Evolutionary conservation across 139 green algal genomes (phyloP).

Genomic region (Auxenochlorella protothecoides): DNA sequence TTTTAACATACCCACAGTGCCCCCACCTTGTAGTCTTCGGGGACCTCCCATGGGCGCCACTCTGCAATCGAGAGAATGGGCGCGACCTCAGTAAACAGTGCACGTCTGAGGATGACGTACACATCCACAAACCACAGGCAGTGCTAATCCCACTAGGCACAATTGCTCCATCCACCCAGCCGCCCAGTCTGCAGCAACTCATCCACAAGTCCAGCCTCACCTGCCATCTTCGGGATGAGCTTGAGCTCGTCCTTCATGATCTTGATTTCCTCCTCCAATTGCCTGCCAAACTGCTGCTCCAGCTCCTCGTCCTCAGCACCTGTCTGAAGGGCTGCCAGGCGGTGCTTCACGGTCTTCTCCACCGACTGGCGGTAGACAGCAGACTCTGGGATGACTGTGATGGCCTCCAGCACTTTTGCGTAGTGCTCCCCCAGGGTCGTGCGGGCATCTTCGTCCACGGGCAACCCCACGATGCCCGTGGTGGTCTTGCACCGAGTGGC

Average conservation of each 20-base stretch:
- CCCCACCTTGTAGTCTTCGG: conserved; percentile 18
- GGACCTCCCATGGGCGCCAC: conserved; percentile 48
- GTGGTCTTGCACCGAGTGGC: conserved; percentile 19
- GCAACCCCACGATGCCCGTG: conserved; percentile 43
- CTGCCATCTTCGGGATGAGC: conserved; percentile 47
- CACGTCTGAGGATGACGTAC: background rate
- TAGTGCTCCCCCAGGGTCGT: conserved; percentile 14
- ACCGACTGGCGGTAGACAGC: conserved; percentile 30
- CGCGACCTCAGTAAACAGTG: background rate
- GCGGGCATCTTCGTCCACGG: conserved; percentile 24
- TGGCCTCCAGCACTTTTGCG: conserved; percentile 21
- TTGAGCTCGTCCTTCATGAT: conserved; percentile 33
- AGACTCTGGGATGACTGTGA: conserved; percentile 26
- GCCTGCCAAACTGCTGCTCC: conserved; percentile 29
- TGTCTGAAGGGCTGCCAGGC: conserved; percentile 14
- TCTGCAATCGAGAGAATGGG: conserved; percentile 12
- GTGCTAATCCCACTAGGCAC: too few species aligned
- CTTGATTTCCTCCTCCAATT: conserved; percentile 43
- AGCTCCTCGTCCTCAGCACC: conserved; percentile 19
- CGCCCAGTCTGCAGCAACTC: background rate
- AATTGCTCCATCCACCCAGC: background rate
- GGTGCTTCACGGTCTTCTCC: conserved; percentile 29
- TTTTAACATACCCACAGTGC: background rate
- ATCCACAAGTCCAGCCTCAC: background rate
- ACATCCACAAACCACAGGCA: background rate